Evolutionary conservation across 106 monocot species (phyloP).

Genomic region (Dendrobium nobile): DNA sequence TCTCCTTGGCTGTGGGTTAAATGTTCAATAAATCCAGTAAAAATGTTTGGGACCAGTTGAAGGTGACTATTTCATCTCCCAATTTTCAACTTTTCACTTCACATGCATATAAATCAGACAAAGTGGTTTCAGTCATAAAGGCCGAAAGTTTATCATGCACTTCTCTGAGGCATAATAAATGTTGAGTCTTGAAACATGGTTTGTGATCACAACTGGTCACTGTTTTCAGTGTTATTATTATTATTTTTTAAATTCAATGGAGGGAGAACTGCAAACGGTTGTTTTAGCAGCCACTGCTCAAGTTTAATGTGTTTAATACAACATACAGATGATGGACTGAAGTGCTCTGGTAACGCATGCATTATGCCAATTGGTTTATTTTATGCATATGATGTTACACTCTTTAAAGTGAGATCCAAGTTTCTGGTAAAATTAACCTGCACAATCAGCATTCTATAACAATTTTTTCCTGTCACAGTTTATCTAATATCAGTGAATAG

Average conservation of each 20-base stretch:
- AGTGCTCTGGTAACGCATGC: neutral
- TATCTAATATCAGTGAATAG: neutral
- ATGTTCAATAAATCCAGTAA: neutral
- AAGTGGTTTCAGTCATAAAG: neutral
- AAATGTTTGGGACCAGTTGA: neutral
- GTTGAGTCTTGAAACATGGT: neutral
- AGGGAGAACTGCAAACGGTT: neutral
- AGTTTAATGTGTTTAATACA: neutral
- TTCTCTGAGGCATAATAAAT: neutral
- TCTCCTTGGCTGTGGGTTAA: neutral
- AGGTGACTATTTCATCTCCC: neutral
- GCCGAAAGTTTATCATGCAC: neutral
- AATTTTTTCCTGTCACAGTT: neutral
- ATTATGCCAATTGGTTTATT: neutral
- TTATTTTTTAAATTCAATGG: neutral
- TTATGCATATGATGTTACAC: neutral
- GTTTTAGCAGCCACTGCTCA: neutral
- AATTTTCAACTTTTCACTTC: neutral
- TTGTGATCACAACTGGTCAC: neutral
- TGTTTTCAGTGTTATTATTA: neutral
- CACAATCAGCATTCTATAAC: neutral
- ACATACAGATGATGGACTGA: neutral
- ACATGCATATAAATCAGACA: neutral
- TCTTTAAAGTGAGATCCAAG: neutral
- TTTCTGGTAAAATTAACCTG: neutral